These are phyloP conservation scores for Allantophomopsis cytisporea DNA, from an alignment of 2,329 filamentous ascomycete species.

Conservation along the genomic window DNA sequence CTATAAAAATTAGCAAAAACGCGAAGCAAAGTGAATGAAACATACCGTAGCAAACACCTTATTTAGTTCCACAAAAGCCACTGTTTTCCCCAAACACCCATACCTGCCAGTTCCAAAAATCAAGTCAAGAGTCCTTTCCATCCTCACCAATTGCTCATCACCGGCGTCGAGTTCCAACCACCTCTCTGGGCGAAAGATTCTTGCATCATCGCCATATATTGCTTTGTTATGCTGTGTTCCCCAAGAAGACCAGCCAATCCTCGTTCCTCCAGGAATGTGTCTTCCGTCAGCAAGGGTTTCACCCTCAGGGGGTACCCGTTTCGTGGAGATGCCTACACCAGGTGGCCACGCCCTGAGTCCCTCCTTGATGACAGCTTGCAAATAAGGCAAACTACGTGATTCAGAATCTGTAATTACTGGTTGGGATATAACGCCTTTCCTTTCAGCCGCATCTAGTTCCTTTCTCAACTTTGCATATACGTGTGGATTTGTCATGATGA, in stretches of 20 bases:
- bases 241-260: slow-evolving; percentile 12
- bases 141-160: slow-evolving; percentile 17
- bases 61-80: slow-evolving; percentile 32
- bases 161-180: slow-evolving; percentile 25
- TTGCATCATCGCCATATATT: slow-evolving; percentile 21
- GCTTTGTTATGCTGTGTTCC: slow-evolving; percentile 20
- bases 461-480: slow-evolving; percentile 28
- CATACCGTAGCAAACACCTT: slow-evolving; percentile 31
- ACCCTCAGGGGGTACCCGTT: slow-evolving; percentile 5
- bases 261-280: slow-evolving; percentile 3
- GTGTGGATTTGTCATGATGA: slow-evolving; percentile 32
- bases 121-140: slow-evolving; percentile 24
- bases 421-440: slow-evolving; percentile 18
- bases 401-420: slow-evolving; percentile 2
- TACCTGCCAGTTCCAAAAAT: slow-evolving; percentile 25
- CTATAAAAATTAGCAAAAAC: slow-evolving; percentile 7
- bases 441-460: slow-evolving; percentile 26
- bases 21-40: slow-evolving; percentile 18
- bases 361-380: slow-evolving; percentile 32
- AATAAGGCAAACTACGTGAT: slow-evolving; percentile 7
- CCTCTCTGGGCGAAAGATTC: slow-evolving; percentile 30
- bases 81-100: slow-evolving; percentile 28
- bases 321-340: slow-evolving; percentile 12
- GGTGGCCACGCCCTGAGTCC: slow-evolving; percentile 22
- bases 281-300: slow-evolving; percentile 1